Conservation (phyloP, 371 early-diverging fungal genomes). For the Mortierella sp. region DNA sequence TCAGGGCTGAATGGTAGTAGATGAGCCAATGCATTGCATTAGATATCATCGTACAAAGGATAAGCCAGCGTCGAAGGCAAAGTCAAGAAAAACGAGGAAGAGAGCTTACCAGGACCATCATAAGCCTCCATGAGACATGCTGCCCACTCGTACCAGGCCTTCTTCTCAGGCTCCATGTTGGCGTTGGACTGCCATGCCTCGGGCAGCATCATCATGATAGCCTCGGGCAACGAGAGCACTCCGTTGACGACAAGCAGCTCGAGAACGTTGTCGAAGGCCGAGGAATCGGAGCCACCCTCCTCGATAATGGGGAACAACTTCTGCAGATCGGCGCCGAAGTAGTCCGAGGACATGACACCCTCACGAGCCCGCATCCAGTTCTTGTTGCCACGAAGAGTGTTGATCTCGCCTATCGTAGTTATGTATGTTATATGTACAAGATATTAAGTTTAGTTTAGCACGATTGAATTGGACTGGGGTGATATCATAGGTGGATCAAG, state of each 20-base stretch:
- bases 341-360: conserved; percentile 87
- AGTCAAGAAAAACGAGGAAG: not conserved
- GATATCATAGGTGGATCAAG: conserved; percentile 28
- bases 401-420: conserved; percentile 77
- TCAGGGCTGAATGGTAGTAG: too few species aligned
- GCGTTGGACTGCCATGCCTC: conserved; percentile 97
- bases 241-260: conserved; percentile 94
- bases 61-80: not conserved
- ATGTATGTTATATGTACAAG: not conserved
- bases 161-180: conserved; percentile 85
- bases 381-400: conserved; percentile 97
- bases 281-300: conserved; percentile 96
- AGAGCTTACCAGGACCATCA: conserved; percentile 88
- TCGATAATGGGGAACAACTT: conserved; percentile 94
- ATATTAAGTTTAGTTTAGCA: not conserved
- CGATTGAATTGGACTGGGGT: conserved; percentile 2
- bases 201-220: conserved; percentile 97
- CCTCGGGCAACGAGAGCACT: conserved; percentile 91
- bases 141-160: conserved; percentile 96
- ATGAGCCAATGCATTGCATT: too few species aligned
- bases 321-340: conserved; percentile 84
- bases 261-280: conserved; percentile 96
- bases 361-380: conserved; percentile 99
- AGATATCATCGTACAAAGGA: not conserved
- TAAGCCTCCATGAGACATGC: conserved; percentile 97